A percentile compares a stretch with the other conserved stretches of the same genome.
Evolutionary conservation across 345 rosid genomes (phyloP).

Genomic region (Populus pruinosa): DNA sequence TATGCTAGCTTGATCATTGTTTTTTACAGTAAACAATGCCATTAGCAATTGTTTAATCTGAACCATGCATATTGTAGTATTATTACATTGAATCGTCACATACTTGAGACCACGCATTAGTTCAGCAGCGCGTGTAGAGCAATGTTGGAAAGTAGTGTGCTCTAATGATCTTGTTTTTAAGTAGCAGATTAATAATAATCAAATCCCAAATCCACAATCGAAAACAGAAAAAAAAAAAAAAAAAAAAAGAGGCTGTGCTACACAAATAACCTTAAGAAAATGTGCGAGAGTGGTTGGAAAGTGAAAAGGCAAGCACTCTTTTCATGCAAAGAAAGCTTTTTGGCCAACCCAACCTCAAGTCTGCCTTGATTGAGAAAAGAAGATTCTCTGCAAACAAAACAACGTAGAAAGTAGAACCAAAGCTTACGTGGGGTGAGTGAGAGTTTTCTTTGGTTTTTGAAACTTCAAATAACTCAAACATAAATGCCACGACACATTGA

Average conservation of each 20-base stretch:
- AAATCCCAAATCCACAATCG: not conserved
- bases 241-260: not conserved
- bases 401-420: conserved; percentile 33
- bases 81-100: no score
- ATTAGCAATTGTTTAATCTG: no score
- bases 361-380: conserved; percentile 8
- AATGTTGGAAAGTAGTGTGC: no score
- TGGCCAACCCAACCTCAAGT: conserved; percentile 13
- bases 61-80: no score
- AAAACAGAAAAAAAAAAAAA: not conserved
- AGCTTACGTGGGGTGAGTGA: not conserved
- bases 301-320: conserved; percentile 32
- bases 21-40: no score
- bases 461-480: conserved; percentile 20
- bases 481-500: conserved; percentile 25
- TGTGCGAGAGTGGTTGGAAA: conserved; percentile 47
- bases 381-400: conserved; percentile 42
- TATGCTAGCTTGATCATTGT: no score
- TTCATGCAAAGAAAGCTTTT: conserved; percentile 26
- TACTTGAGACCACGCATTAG: no score
- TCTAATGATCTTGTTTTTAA: no score
- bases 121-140: no score
- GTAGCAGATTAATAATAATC: no score
- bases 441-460: conserved; percentile 1
- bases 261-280: conserved; percentile 10